Base-by-base conservation (phyloP, 2,329 filamentous ascomycete genomes). In the Ophiosphaerella narmari region DNA sequence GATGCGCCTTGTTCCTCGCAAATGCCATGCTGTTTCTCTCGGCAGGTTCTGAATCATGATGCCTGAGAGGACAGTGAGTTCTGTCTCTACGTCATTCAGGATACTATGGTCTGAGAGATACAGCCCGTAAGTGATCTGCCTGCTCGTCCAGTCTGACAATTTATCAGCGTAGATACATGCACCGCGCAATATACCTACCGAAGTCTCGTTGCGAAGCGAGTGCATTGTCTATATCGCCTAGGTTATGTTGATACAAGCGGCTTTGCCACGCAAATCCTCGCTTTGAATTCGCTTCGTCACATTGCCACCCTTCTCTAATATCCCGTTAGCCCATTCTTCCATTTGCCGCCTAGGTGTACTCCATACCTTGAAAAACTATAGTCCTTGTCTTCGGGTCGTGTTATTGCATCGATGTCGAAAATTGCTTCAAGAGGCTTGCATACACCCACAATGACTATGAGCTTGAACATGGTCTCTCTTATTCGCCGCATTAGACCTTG, bases 381-480 rank as follows among this genome's bases (percentile, higher is more conserved):
- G 57, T 87, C 85, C 43, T 77, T 80, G 58, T 87, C 85, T 62
- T 86, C 83, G 0, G 74, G 75, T 23, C 65, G 68, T 56, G 85
- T 82, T 8, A 81, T 63, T 13, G 75, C 72, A 48, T 70, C 74
- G 45, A 86, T 84, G n/a, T 78, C 74, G 7, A 85, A 74, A 37
- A 86, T 80, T 1, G 82, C 79, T 59, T 86, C 83, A 4, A 87
- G 68, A 7, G 84, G 83, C 61, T 85, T 86, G 67, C 82, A 85
- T 0, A 87, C 82, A 0, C 85, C 85, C 13, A 85, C 77, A 2
- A 87, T 73, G 11, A 60, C 54, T 2, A 84, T 75, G n/a, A 77
- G 71, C 68, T 87, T 86, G 50, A 88, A 67, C 11, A 87, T 72
- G 0, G 78, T 78, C 67, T 87, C 85, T 37, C 85, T 78, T 2